These are phyloP conservation scores for Trifolium pratense DNA, from an alignment of 306 rosid genomes.

Conservation along the genomic window DNA sequence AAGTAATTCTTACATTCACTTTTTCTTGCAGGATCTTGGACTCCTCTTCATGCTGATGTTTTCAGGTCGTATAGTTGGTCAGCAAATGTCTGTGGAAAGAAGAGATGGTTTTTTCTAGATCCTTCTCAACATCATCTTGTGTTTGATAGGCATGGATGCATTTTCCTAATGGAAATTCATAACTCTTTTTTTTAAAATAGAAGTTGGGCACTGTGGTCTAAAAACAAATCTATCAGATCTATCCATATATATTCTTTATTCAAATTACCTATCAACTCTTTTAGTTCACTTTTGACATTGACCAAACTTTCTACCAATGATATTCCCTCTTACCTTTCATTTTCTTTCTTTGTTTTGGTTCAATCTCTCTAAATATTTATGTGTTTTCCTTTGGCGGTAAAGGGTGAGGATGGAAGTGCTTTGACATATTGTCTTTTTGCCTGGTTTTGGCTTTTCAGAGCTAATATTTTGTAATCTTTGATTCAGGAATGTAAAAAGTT, in stretches of 20 bases:
- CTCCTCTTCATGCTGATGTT: constrained; percentile 97
- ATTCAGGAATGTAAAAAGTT: constrained; percentile 73
- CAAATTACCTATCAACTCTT: constrained; percentile 3
- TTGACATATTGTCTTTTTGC: constrained; percentile 29
- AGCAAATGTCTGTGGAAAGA: constrained; percentile 89
- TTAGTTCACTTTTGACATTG: background rate
- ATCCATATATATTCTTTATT: constrained; percentile 6
- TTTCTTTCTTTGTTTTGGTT: constrained; percentile 6
- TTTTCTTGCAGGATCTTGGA: constrained; percentile 84
- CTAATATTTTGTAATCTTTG: constrained; percentile 42
- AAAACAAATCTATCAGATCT: background rate
- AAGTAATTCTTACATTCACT: constrained; percentile 37
- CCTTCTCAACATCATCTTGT: constrained; percentile 81
- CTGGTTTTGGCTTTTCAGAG: constrained; percentile 18
- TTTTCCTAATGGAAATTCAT: constrained; percentile 29
- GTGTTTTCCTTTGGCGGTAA: background rate
- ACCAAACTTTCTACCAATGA: background rate
- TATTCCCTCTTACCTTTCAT: background rate
- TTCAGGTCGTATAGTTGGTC: constrained; percentile 98
- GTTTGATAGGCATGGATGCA: constrained; percentile 73
- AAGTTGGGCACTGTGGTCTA: background rate
- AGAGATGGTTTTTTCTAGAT: constrained; percentile 84
- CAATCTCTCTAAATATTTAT: background rate
- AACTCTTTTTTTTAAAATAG: constrained; percentile 8
- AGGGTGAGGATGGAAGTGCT: background rate